phyloP scores from a whole-genome alignment of 106 monocot genomes.

The Apostasia ramifera region DNA sequence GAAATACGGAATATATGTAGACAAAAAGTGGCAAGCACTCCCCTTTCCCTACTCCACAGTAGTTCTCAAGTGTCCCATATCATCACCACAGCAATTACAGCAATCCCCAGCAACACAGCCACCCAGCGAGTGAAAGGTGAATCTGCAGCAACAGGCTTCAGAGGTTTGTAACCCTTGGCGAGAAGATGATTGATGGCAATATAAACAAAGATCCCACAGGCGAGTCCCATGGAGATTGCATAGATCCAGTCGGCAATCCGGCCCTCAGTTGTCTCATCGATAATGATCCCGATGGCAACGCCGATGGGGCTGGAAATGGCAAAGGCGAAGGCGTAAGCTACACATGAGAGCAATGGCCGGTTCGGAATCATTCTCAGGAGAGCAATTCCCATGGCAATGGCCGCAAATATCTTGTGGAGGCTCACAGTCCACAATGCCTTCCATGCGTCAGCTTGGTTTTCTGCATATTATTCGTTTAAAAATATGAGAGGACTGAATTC shows the following conservation, averaged over 20 bases:
- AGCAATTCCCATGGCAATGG: conserved; percentile 81
- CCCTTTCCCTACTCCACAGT: too few species aligned
- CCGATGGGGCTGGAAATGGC: conserved; percentile 73
- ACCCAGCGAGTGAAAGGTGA: conserved; percentile 32
- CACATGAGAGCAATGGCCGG: conserved; percentile 54
- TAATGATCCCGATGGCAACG: conserved; percentile 70
- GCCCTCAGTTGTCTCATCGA: conserved; percentile 70
- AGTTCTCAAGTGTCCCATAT: conserved; percentile 64
- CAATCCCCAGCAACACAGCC: conserved; percentile 50
- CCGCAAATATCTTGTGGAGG: conserved; percentile 78
- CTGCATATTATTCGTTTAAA: conserved; percentile 18
- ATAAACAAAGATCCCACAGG: conserved; percentile 69
- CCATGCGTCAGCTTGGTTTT: conserved; percentile 73
- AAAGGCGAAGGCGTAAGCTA: conserved; percentile 59
- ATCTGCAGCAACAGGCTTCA: conserved; percentile 8
- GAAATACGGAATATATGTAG: too few species aligned
- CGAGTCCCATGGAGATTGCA: conserved; percentile 79
- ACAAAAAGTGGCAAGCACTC: too few species aligned
- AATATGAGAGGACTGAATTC: too few species aligned
- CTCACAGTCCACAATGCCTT: conserved; percentile 73
- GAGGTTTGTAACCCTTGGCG: conserved; percentile 53
- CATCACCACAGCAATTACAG: conserved; percentile 79
- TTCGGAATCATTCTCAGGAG: conserved; percentile 68
- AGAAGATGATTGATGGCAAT: conserved; percentile 77
- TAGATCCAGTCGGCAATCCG: conserved; percentile 79